A percentile compares a stretch with the other conserved stretches of the same genome.
phyloP scores from a whole-genome alignment of 2,329 filamentous ascomycete genomes.

The Lachnellula subtilissima region DNA sequence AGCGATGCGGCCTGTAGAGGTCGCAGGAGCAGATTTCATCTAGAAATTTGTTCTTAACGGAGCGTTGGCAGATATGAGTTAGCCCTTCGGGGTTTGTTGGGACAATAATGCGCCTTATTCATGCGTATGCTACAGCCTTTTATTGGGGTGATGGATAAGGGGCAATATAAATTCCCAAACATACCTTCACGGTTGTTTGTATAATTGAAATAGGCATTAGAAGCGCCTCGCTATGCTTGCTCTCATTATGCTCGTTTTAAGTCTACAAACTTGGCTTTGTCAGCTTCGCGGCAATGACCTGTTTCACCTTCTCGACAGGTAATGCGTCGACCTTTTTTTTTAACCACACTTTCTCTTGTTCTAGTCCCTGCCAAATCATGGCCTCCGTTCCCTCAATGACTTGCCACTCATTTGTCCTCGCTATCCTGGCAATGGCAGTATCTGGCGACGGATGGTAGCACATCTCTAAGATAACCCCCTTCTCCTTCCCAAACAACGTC shows the following conservation, averaged over 20 bases:
- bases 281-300: conserved; percentile 36
- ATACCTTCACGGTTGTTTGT: conserved; percentile 6
- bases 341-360: conserved; percentile 33
- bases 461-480: conserved; percentile 29
- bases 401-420: conserved; percentile 19
- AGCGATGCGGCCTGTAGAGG: conserved; percentile 71
- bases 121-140: conserved; percentile 27
- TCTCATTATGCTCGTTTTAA: not conserved
- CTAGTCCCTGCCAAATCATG: conserved; percentile 31
- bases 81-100: conserved; percentile 24
- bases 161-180: conserved; percentile 33
- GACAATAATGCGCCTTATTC: conserved; percentile 33
- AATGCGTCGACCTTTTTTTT: conserved; percentile 59
- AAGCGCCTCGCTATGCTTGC: not conserved
- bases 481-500: conserved; percentile 33
- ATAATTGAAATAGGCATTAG: not conserved
- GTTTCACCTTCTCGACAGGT: conserved; percentile 56
- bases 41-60: conserved; percentile 73
- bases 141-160: conserved; percentile 30
- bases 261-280: conserved; percentile 2
- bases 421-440: conserved; percentile 22
- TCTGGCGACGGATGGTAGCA: conserved; percentile 29
- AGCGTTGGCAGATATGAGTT: conserved; percentile 61
- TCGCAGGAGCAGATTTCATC: conserved; percentile 65
- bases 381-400: conserved; percentile 27